Percentiles rank a stretch among this genome's conserved stretches.
Evolutionary conservation across 108 stramenopile genomes (phyloP).

Genomic region (Schizochytrium sp.): DNA sequence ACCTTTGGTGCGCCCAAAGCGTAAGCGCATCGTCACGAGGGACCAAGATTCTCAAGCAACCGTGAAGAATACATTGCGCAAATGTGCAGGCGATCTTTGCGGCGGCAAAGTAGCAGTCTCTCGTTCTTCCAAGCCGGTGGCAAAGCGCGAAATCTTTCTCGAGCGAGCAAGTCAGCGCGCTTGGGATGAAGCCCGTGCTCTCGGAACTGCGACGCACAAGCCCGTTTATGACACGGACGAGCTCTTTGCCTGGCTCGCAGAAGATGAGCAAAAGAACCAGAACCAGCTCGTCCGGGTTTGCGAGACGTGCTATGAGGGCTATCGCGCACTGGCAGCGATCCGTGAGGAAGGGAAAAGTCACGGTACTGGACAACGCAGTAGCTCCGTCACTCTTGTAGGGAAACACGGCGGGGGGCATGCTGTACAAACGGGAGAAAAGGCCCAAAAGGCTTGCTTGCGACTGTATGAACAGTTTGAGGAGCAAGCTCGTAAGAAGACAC

Average conservation of each 20-base stretch:
- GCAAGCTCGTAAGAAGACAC: neutral
- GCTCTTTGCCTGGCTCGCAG: neutral
- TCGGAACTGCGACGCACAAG: neutral
- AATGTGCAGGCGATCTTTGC: neutral
- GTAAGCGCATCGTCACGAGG: neutral
- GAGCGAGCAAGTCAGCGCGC: neutral
- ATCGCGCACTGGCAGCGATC: neutral
- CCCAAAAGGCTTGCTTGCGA: conserved; percentile 1
- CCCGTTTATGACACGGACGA: neutral
- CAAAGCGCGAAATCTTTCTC: neutral
- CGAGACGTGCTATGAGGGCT: neutral
- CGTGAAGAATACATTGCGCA: neutral
- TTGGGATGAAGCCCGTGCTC: neutral
- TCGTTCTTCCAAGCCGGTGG: neutral
- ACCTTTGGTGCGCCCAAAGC: neutral
- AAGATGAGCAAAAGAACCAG: neutral
- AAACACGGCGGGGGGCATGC: no score
- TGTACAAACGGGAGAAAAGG: neutral
- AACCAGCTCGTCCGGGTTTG: neutral
- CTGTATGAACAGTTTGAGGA: neutral
- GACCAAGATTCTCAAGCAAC: neutral
- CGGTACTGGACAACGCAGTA: no score
- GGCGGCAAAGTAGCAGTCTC: neutral
- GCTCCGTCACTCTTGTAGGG: no score
- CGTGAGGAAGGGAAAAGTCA: neutral